These are phyloP conservation scores for Colletotrichum sp. DNA, from an alignment of 2,329 filamentous ascomycete genomes.

Conservation along the genomic window DNA sequence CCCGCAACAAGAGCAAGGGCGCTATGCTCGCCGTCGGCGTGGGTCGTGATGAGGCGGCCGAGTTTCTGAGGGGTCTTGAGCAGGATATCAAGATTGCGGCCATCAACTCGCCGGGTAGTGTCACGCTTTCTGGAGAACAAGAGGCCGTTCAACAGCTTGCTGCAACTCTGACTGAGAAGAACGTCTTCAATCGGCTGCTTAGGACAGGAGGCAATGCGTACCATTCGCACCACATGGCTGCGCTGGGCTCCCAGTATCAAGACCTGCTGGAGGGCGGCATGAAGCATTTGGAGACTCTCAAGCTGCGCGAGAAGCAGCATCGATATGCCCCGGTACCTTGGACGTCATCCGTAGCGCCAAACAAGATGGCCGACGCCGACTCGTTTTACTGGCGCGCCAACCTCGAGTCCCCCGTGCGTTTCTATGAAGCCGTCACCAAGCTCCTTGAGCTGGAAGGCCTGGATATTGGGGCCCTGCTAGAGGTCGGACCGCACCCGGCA, in stretches of 20 bases:
- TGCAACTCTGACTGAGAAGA: not conserved
- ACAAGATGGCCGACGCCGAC: not conserved
- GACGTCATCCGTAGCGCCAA: not conserved
- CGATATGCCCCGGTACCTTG: not conserved
- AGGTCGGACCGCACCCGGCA: not conserved
- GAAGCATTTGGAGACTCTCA: not conserved
- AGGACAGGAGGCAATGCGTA: not conserved
- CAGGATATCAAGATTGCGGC: not conserved
- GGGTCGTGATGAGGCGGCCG: constrained; percentile 23
- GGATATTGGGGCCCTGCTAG: not conserved
- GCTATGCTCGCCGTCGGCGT: constrained; percentile 45
- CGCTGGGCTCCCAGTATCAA: not conserved
- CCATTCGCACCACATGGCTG: not conserved
- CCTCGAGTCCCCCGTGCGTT: not conserved
- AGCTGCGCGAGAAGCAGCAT: not conserved
- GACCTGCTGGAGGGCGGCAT: not conserved
- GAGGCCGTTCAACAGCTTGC: not conserved
- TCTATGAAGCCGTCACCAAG: not conserved
- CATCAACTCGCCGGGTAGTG: not conserved
- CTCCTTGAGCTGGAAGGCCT: not conserved
- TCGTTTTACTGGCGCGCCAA: not conserved
- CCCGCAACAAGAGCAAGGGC: not conserved
- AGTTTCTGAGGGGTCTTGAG: not conserved
- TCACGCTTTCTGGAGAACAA: not conserved
- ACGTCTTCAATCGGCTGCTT: not conserved